Conservation (phyloP, 306 rosid genomes). For the Acmispon strigosus region DNA sequence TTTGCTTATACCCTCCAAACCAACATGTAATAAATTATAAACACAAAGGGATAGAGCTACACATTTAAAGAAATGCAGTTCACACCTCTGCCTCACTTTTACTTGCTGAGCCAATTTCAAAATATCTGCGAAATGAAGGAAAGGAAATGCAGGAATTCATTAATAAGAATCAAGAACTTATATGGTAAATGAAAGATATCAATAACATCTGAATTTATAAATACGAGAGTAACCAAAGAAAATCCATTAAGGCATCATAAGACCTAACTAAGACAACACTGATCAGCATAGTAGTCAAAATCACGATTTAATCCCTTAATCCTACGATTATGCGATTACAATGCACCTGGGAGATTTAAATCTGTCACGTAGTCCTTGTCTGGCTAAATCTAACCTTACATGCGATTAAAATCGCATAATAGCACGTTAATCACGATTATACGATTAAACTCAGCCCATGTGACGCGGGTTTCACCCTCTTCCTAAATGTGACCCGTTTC, state of each 20-base stretch:
- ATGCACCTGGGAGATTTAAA: no score
- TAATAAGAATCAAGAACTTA: conserved; percentile 2
- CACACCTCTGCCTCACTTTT: conserved; percentile 96
- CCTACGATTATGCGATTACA: no score
- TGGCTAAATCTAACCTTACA: no score
- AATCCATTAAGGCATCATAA: not conserved
- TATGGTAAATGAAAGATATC: not conserved
- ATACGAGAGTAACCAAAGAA: conserved; percentile 7
- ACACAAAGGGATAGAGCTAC: not conserved
- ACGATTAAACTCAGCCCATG: no score
- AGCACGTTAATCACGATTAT: no score
- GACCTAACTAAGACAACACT: not conserved
- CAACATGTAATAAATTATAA: not conserved
- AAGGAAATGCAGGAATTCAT: not conserved
- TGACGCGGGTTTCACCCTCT: no score
- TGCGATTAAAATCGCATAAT: no score
- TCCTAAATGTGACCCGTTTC: no score
- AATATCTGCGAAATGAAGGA: conserved; percentile 57
- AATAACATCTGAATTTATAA: not conserved
- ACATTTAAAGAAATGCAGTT: conserved; percentile 10
- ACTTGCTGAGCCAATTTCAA: conserved; percentile 66
- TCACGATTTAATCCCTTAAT: no score
- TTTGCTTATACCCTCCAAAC: not conserved
- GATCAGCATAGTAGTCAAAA: no score
- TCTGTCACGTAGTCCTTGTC: no score